Conservation (phyloP, 768 basidiomycete genomes). For the Fomitopsis pulvina region DNA sequence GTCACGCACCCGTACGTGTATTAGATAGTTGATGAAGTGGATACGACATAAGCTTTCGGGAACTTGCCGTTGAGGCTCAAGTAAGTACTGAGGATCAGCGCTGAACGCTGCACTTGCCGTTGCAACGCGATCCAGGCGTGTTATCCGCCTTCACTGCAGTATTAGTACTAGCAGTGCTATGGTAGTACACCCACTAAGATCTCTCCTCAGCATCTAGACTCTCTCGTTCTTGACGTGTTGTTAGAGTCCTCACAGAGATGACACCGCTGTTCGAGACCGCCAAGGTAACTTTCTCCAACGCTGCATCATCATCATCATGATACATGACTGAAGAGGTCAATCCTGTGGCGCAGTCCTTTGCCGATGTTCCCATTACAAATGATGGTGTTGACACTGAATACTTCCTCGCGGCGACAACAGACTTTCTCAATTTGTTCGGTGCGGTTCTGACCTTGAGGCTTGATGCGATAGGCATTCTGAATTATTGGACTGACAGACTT, state of each 20-base stretch:
- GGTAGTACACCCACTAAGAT: not conserved
- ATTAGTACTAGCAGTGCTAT: not conserved
- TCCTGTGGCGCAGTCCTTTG: constrained; percentile 59
- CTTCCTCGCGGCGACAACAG: constrained; percentile 88
- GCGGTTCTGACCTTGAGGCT: constrained; percentile 10
- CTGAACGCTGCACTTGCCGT: too few species aligned
- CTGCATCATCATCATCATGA: too few species aligned
- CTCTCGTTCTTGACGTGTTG: not conserved
- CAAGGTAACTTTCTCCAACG: constrained; percentile 34
- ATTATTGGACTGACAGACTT: constrained; percentile 40
- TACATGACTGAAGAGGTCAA: not conserved
- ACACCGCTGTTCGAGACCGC: constrained; percentile 64
- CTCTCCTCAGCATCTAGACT: not conserved
- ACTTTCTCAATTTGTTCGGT: constrained; percentile 72
- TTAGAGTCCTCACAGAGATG: constrained; percentile 25
- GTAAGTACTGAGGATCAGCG: too few species aligned
- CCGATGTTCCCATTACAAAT: constrained; percentile 71
- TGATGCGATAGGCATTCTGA: not conserved
- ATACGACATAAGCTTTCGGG: not conserved
- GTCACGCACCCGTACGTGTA: too few species aligned
- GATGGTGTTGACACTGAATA: constrained; percentile 70
- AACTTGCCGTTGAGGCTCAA: not conserved
- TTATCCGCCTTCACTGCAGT: too few species aligned
- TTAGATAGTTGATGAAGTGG: not conserved
- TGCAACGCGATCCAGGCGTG: too few species aligned